Percentiles rank a stretch among this genome's conserved stretches.
phyloP scores from a whole-genome alignment of 2,329 filamentous ascomycete genomes.

The Sphaerostilbella broomeana region DNA sequence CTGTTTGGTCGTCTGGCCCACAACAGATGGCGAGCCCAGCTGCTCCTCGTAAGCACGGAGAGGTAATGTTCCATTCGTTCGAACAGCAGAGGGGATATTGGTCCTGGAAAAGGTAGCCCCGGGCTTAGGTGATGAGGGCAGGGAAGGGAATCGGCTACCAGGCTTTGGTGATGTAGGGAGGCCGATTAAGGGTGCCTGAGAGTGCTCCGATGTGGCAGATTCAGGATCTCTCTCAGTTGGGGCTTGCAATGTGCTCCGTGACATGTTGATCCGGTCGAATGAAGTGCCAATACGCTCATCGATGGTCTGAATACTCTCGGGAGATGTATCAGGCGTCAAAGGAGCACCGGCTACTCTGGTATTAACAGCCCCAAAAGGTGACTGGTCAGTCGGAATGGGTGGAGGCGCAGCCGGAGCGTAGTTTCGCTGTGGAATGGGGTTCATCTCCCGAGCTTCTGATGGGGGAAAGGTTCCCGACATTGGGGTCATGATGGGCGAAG shows the following conservation, averaged over 20 bases:
- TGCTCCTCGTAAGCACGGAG: constrained; percentile 57
- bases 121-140: constrained; percentile 46
- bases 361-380: constrained; percentile 27
- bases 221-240: constrained; percentile 41
- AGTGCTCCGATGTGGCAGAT: constrained; percentile 47
- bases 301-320: constrained; percentile 41
- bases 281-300: constrained; percentile 48
- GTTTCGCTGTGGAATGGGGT: constrained; percentile 49
- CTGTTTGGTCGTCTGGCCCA: constrained; percentile 50
- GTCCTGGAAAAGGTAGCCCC: constrained; percentile 43
- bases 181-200: constrained; percentile 45
- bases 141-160: constrained; percentile 29
- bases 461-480: constrained; percentile 53
- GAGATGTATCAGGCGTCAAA: constrained; percentile 32
- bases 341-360: constrained; percentile 20
- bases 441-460: constrained; percentile 51
- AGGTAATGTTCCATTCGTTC: constrained; percentile 51
- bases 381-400: constrained; percentile 45
- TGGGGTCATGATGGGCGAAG: constrained; percentile 59
- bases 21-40: constrained; percentile 43
- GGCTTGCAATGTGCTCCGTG: constrained; percentile 33
- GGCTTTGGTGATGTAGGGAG: constrained; percentile 40
- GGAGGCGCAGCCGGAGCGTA: constrained; percentile 53
- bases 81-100: constrained; percentile 48
- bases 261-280: constrained; percentile 26